Evolutionary conservation across 257 asterid species (phyloP), one percentile per base, ranked within the genome.

Genomic region (Rubia yunnanensis): DNA sequence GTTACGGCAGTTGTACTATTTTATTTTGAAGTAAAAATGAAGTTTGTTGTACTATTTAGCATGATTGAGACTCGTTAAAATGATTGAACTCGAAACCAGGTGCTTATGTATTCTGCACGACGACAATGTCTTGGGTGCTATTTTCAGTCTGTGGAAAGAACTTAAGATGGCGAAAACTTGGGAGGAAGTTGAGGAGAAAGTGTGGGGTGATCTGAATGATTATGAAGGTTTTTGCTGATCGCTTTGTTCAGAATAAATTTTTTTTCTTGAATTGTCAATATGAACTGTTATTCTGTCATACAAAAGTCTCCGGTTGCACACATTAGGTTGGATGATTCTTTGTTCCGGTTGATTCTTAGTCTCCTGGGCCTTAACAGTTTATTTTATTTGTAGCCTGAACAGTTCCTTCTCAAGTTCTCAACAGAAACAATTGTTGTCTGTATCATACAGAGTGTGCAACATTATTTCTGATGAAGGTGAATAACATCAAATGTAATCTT

Each of bases 171-270:
- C 94, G 63, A 70, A 78, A 44, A 73, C 96, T 36, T 89, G 97
- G 97, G 96, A 87, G 72, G 95, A 92, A 77, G 97, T 89, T 26
- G 99, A 92, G 78, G 81, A 83, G 65, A 81, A 78, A 77, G 90
- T 89, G 30, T 92, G 97, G 99, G 99, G 95, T 50, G 82, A 77
- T 73, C 80, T 89, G 2, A 89, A 89, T 69, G 66, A 60, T 71
- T 86, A 83, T 49, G 66, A 76, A 1, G 77, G 80, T 76, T 63
- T 67, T 67, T 62, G 59, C 62, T 77, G 57, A 75, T 23, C 50
- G n/a, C 23, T 7, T 26, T 44, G 18, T 15, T 44, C 22, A 4
- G n/a, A n/a, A 15, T 44, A 5, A 41, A 5, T 41, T 44, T 1
- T 17, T 44, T 44, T 15, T 20, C 52, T 44, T 44, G 52, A 44